Percentiles rank a stretch among this genome's conserved stretches.
Evolutionary conservation across 176 grass and related monocot species (phyloP).

Genomic region (Zea mays): DNA sequence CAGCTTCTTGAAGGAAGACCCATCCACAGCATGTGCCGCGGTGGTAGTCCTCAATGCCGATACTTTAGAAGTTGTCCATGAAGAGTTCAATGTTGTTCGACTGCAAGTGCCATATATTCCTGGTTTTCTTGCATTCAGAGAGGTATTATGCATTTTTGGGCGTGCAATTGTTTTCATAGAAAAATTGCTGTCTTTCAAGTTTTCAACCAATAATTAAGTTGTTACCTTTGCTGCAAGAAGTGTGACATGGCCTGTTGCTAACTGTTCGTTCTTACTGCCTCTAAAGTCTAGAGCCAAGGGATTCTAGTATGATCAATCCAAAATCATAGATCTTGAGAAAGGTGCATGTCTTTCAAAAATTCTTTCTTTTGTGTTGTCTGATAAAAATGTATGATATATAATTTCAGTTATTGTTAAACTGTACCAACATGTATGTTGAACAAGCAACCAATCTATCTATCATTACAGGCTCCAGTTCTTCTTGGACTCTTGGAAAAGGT

Average conservation of each 20-base stretch:
- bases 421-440: too few species aligned
- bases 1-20: conserved; percentile 80
- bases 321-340: too few species aligned
- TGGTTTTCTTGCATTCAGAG: conserved; percentile 97
- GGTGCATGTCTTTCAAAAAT: too few species aligned
- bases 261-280: background rate
- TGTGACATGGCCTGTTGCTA: background rate
- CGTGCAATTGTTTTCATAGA: background rate
- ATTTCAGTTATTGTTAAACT: too few species aligned
- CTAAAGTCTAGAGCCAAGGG: background rate
- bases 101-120: conserved; percentile 82
- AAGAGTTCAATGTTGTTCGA: conserved; percentile 68
- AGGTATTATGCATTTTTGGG: conserved; percentile 41
- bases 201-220: background rate
- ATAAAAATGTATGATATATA: too few species aligned
- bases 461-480: conserved; percentile 60
- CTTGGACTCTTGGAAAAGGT: too few species aligned
- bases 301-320: background rate
- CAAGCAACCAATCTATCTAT: background rate
- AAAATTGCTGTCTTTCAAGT: background rate
- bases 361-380: too few species aligned
- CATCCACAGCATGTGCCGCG: conserved; percentile 64
- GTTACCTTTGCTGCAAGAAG: background rate
- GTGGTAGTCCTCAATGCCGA: conserved; percentile 64
- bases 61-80: conserved; percentile 70